These are phyloP conservation scores for Coniosporium apollinis DNA, from an alignment of 495 filamentous ascomycete genomes.

Conservation along the genomic window DNA sequence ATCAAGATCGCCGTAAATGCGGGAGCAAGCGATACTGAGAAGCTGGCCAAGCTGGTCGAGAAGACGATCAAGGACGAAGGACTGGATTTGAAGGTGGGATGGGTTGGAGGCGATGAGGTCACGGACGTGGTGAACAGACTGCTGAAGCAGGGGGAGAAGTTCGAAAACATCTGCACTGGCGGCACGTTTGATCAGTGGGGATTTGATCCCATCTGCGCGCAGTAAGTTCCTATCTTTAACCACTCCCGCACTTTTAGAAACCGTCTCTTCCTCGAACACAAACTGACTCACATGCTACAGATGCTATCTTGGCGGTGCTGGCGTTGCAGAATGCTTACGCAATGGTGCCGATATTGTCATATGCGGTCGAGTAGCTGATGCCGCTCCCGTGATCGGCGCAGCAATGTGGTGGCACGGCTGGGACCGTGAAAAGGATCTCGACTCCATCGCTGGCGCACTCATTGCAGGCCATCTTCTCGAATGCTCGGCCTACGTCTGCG, in stretches of 20 bases:
- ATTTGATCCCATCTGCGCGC: slow-evolving; percentile 7
- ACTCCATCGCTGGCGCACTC: slow-evolving; percentile 34
- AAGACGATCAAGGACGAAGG: slow-evolving; percentile 4
- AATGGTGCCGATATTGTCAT: slow-evolving; percentile 39
- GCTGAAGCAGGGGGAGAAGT: slow-evolving; percentile 2
- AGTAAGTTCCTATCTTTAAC: neutral
- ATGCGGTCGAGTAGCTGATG: slow-evolving; percentile 39
- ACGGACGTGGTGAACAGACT: slow-evolving; percentile 6
- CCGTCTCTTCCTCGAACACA: no score
- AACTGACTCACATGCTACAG: neutral
- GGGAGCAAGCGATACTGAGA: slow-evolving; percentile 6
- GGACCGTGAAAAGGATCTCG: slow-evolving; percentile 22
- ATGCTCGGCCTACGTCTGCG: slow-evolving; percentile 37
- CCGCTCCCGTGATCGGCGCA: slow-evolving; percentile 33
- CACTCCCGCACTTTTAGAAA: no score
- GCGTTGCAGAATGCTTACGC: slow-evolving; percentile 30
- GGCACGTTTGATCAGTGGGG: slow-evolving; percentile 6
- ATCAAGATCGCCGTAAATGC: slow-evolving; percentile 8
- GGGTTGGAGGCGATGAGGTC: slow-evolving; percentile 8
- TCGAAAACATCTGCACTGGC: slow-evolving; percentile 6
- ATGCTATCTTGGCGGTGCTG: slow-evolving; percentile 31
- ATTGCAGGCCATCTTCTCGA: slow-evolving; percentile 41
- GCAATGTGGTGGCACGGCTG: slow-evolving; percentile 31
- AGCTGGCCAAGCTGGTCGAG: slow-evolving; percentile 5
- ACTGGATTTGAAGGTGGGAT: slow-evolving; percentile 7